These are phyloP conservation scores for Sarocladium strictum DNA, from an alignment of 2,329 filamentous ascomycete species.

Conservation along the genomic window DNA sequence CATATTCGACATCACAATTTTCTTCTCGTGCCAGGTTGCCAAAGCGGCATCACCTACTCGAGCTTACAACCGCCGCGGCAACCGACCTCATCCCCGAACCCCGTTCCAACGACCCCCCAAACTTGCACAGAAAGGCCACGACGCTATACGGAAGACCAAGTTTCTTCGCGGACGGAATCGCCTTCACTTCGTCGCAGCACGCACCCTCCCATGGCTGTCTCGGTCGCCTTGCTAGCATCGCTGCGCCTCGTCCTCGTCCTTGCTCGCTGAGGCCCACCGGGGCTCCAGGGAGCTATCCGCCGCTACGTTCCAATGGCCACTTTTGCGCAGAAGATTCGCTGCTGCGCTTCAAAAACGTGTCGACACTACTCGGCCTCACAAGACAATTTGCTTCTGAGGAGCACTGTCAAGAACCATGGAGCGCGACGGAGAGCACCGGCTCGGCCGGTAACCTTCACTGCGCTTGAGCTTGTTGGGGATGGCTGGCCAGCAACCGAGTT, in stretches of 20 bases:
- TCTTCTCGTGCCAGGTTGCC: too few species aligned
- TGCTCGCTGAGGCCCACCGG: background rate
- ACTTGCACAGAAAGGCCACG: background rate
- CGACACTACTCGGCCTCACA: background rate
- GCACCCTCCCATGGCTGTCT: conserved; percentile 4
- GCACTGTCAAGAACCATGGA: background rate
- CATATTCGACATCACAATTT: too few species aligned
- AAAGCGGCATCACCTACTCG: too few species aligned
- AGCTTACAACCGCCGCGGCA: background rate
- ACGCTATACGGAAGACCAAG: background rate
- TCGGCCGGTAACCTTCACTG: background rate
- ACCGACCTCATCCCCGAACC: background rate
- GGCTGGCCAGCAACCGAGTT: background rate
- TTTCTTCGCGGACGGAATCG: background rate
- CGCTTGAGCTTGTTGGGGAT: background rate
- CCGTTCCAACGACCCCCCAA: background rate
- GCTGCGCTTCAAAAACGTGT: conserved; percentile 2
- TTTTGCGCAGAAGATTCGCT: conserved; percentile 8
- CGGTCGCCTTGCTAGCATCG: background rate
- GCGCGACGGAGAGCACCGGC: background rate
- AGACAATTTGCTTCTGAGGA: background rate
- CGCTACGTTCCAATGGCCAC: conserved; percentile 7
- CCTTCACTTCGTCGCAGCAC: background rate
- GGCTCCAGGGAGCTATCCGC: background rate
- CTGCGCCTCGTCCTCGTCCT: conserved; percentile 4